Base-by-base conservation (phyloP, 1,284 basidiomycete species). In the Tranzscheliella williamsii region DNA sequence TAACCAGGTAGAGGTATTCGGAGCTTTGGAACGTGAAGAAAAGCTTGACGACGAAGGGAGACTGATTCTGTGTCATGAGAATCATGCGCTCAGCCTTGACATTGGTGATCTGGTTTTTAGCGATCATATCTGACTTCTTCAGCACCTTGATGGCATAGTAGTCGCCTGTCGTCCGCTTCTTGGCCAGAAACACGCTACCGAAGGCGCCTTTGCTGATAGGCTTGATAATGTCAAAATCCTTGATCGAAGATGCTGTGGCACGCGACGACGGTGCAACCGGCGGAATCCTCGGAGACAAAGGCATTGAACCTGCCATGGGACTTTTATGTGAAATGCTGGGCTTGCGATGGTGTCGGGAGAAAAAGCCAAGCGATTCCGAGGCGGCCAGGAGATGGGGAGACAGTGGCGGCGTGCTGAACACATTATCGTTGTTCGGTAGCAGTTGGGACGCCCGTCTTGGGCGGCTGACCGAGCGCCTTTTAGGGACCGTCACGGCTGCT, bases 41-140 rank as follows among this genome's bases (percentile, higher is more conserved):
- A 37, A 81, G 78, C 65, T 80, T 80, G 62, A 80, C 80, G 38
- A 80, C 80, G 26, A 98, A 97, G n/a, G 95, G 93, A 11, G 93
- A 96, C 79, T 96, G 92, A 0, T 95, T 90, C 79, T 98, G 94
- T 77, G 92, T 94, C 95, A 98, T 98, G 65, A 99, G 83, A 73
- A 99, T 98, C 86, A 94, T 97, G 47, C 95, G 85, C 81, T 99
- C 95, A 3, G 95, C 95, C 81, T 97, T 98, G 79, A 98, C 94
- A 76, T 98, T 99, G 46, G 95, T 98, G 79, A 99, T 95, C 80
- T 99, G 95, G 81, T 98, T 98, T 84, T 99, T 99, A 37, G 95
- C 91, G 76, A 99, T 97, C 95, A 99, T 99, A 80, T 99, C 95
- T 22, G 92, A 91, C 82, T 99, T 99, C 81, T 95, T 97, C 69